These are phyloP conservation scores for Komagataella pastoris DNA, from an alignment of 805 yeast species.

Conservation along the genomic window DNA sequence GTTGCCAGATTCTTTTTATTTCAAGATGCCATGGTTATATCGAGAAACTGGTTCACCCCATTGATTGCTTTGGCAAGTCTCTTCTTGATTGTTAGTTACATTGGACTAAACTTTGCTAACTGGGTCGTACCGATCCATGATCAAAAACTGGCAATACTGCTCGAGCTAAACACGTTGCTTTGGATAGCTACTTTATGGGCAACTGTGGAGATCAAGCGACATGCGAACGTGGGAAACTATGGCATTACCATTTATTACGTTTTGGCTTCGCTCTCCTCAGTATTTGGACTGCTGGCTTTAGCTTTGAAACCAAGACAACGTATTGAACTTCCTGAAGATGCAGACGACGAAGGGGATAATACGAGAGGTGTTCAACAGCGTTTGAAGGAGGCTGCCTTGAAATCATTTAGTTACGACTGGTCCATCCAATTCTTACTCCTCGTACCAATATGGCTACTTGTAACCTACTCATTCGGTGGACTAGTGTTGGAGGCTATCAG, in stretches of 20 bases:
- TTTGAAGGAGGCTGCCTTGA: conserved; percentile 17
- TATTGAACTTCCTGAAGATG: background rate
- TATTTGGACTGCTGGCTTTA: conserved; percentile 42
- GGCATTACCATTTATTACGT: conserved; percentile 30
- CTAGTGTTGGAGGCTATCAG: conserved; percentile 49
- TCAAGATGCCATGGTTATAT: conserved; percentile 35
- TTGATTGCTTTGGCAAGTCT: conserved; percentile 32
- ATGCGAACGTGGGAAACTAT: conserved; percentile 42
- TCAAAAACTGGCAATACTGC: conserved; percentile 41
- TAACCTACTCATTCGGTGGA: conserved; percentile 41
- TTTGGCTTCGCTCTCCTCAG: conserved; percentile 29
- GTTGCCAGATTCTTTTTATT: conserved; percentile 25
- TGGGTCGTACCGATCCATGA: conserved; percentile 37
- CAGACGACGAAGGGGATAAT: background rate
- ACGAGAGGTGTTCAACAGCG: conserved; percentile 5
- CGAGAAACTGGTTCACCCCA: conserved; percentile 35
- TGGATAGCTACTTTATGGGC: conserved; percentile 45
- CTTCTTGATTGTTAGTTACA: conserved; percentile 41
- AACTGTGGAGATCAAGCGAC: conserved; percentile 33
- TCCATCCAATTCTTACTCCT: conserved; percentile 53
- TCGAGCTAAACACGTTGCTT: conserved; percentile 37
- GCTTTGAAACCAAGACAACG: conserved; percentile 13
- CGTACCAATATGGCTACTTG: conserved; percentile 49
- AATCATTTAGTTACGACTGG: conserved; percentile 67
- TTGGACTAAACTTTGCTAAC: conserved; percentile 32